These are phyloP conservation scores for Curvularia lunata DNA, from an alignment of 2,329 filamentous ascomycete genomes.

Conservation along the genomic window DNA sequence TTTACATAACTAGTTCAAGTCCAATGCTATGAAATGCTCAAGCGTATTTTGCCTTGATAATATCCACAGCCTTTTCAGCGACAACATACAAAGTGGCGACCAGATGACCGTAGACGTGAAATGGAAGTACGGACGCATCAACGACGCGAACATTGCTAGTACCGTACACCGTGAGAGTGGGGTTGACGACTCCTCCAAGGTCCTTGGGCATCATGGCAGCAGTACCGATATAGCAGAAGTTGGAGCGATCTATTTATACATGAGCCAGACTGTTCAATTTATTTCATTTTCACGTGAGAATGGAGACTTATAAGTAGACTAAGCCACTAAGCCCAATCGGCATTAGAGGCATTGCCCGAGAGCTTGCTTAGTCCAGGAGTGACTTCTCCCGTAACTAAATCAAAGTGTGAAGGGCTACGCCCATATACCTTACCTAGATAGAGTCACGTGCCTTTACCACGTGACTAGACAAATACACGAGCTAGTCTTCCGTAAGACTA, in stretches of 20 bases:
- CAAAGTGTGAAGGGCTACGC: too few species aligned
- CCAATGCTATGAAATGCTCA: neutral
- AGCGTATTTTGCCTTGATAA: neutral
- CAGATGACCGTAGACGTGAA: slow-evolving; percentile 3
- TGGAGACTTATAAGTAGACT: slow-evolving; percentile 4
- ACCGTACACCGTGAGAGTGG: slow-evolving; percentile 4
- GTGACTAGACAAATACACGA: too few species aligned
- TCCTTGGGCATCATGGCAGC: slow-evolving; percentile 4
- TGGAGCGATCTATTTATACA: slow-evolving; percentile 1
- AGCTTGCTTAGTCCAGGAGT: neutral
- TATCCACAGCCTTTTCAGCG: slow-evolving; percentile 3
- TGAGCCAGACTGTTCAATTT: neutral
- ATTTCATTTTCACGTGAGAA: neutral
- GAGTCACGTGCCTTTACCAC: too few species aligned
- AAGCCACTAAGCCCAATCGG: neutral
- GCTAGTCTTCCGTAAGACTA: too few species aligned
- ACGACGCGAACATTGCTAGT: slow-evolving; percentile 6
- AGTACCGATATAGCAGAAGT: neutral
- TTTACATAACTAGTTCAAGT: too few species aligned
- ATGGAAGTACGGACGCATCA: slow-evolving; percentile 1
- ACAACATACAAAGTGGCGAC: slow-evolving; percentile 3
- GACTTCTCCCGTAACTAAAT: neutral
- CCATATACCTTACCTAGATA: too few species aligned
- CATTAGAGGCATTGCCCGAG: neutral
- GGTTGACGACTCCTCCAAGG: slow-evolving; percentile 2